Base-by-base conservation (phyloP, 1,284 basidiomycete species). In the Coriolopsis trogii region DNA sequence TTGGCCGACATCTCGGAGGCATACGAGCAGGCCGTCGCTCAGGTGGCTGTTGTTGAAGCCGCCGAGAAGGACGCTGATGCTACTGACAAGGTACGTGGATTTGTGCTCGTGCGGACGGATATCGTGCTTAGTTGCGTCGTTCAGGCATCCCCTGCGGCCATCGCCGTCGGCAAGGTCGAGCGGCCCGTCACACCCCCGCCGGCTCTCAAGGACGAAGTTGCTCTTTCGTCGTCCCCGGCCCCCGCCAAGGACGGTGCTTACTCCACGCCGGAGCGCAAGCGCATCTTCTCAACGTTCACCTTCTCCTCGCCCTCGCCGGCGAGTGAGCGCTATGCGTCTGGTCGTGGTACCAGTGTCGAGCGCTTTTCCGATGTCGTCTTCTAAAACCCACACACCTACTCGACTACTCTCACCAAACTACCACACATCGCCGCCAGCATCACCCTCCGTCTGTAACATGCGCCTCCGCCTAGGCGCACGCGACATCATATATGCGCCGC, bases 281-380 rank as follows among this genome's bases (percentile, higher is more conserved):
- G 75, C 51, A 82, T 84, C 51, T 87, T 86, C 64, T 76, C 85
- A n/a, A 74, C 84, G 2, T 90, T 90, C 65, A 90, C 87, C 4
- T 90, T 90, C 72, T 78, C 80, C 6, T 83, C 85, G 0, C 87
- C 87, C 3, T 85, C 84, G 1, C 80, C 81, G 10, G 73, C 79
- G 0, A 76, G 77, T 46, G 69, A 79, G 50, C 81, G 82, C 40
- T 78, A 75, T 67, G 60, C 65, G 8, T 64, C 69, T 8, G 39
- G 54, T 6, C 48, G 59, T 7, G 57, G 42, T 1, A 56, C 63
- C 18, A 60, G 52, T 28, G 60, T 58, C 15, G 59, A 62, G 10
- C 62, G 55, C 15, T 67, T 66, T 53, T 62, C 62, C 7, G 66
- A 67, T 42, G 40, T 56, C 16, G 51, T 42, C 20, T 48, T 59